Conservation (phyloP, 306 rosid genomes). For the Ormosia semicastrata region DNA sequence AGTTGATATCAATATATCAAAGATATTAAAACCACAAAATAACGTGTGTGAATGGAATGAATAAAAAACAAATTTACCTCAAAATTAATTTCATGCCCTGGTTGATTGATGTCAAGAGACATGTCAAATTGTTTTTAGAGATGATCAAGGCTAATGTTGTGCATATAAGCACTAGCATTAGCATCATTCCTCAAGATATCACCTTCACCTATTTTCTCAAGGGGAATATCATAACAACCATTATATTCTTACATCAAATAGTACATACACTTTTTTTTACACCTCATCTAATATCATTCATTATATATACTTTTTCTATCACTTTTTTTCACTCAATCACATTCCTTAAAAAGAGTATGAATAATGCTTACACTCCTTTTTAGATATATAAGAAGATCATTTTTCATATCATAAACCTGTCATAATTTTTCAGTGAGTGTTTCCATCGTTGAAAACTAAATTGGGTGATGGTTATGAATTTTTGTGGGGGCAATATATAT, state of each 20-base stretch:
- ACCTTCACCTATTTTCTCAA: neutral
- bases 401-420: neutral
- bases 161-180: neutral
- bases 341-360: no score
- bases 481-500: accelerated
- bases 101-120: neutral
- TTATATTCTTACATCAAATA: no score
- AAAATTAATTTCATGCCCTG: neutral
- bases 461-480: neutral
- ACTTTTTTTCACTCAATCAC: no score
- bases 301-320: no score
- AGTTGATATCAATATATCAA: no score
- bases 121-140: neutral
- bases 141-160: neutral
- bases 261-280: no score
- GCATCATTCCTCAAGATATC: neutral
- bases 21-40: neutral
- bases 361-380: no score
- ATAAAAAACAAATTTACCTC: neutral
- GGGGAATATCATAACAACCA: neutral
- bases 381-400: no score
- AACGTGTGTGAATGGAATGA: neutral
- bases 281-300: no score
- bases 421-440: neutral
- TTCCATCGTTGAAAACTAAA: neutral